Conservation (phyloP, 352 stramenopile genomes). For the Globisporangium paddicum region DNA sequence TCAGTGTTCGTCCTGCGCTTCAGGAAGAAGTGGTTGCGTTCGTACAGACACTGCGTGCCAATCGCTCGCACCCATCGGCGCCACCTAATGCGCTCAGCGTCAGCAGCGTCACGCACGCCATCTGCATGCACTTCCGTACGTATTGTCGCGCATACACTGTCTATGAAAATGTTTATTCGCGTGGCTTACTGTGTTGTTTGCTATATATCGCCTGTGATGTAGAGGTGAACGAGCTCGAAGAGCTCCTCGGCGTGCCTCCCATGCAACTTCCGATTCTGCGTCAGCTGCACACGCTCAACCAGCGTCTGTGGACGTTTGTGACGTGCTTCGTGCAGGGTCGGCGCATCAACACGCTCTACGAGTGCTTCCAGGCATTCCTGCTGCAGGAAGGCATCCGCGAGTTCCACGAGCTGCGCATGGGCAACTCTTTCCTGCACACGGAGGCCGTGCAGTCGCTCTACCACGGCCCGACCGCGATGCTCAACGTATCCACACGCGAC, state of each 20-base stretch:
- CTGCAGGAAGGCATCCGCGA: constrained; percentile 56
- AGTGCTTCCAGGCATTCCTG: constrained; percentile 67
- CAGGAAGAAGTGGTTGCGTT: constrained; percentile 60
- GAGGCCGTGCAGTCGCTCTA: constrained; percentile 79
- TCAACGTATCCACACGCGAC: constrained; percentile 59
- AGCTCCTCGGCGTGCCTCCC: constrained; percentile 37
- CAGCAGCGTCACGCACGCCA: constrained; percentile 35
- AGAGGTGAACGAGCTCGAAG: constrained; percentile 50
- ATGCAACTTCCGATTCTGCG: constrained; percentile 44
- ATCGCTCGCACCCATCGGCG: constrained; percentile 37
- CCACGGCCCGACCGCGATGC: constrained; percentile 31
- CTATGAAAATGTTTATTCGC: neutral
- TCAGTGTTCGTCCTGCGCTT: constrained; percentile 11
- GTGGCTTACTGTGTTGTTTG: neutral
- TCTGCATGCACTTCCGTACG: constrained; percentile 65
- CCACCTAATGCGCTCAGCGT: constrained; percentile 59
- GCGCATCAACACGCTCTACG: constrained; percentile 66
- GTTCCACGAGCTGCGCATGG: constrained; percentile 66
- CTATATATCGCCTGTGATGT: neutral
- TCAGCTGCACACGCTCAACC: constrained; percentile 58
- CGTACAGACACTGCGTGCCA: constrained; percentile 44
- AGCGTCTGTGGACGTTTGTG: constrained; percentile 79
- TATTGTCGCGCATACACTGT: neutral
- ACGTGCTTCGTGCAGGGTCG: constrained; percentile 72
- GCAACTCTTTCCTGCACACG: constrained; percentile 75